Percentiles rank a stretch among this genome's conserved stretches.
phyloP scores from a whole-genome alignment of 495 filamentous ascomycete genomes.

The Penicillium cinerascens region DNA sequence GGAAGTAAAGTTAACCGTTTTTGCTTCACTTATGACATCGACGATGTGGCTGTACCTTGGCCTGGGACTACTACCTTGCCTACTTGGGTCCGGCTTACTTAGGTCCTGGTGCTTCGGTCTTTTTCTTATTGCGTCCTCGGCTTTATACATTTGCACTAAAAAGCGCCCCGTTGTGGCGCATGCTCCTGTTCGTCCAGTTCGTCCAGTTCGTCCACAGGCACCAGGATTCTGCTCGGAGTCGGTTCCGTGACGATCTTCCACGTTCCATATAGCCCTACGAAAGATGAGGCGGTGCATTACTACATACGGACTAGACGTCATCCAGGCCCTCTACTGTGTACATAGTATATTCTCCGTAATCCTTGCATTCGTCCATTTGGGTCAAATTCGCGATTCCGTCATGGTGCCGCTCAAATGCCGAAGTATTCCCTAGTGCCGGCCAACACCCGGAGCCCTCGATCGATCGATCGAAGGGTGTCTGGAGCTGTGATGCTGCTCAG shows the following conservation, averaged over 20 bases:
- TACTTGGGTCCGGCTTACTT: not conserved
- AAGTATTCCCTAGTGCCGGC: not conserved
- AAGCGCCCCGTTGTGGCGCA: not conserved
- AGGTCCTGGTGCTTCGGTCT: not conserved
- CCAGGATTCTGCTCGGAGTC: not conserved
- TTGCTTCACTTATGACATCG: not conserved
- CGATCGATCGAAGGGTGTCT: not conserved
- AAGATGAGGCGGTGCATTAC: not conserved
- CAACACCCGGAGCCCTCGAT: not conserved
- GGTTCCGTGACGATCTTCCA: not conserved
- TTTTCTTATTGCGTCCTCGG: not conserved
- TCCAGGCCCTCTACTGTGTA: not conserved
- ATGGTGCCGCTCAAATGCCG: not conserved
- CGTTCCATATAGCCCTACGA: not conserved
- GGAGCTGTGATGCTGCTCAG: not conserved
- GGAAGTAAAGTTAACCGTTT: too few relatives aligned
- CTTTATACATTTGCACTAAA: not conserved
- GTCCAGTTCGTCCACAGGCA: not conserved
- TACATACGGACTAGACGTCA: not conserved
- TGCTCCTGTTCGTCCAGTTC: not conserved
- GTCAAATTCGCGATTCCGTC: not conserved
- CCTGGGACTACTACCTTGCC: not conserved
- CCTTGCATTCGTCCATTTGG: not conserved
- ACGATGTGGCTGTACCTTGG: not conserved
- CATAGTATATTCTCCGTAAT: too few relatives aligned